Evolutionary conservation across 202 grass and related monocot species (phyloP), one percentile per base, ranked within the genome.

Genomic region (Schoenoplectus tabernaemontani): DNA sequence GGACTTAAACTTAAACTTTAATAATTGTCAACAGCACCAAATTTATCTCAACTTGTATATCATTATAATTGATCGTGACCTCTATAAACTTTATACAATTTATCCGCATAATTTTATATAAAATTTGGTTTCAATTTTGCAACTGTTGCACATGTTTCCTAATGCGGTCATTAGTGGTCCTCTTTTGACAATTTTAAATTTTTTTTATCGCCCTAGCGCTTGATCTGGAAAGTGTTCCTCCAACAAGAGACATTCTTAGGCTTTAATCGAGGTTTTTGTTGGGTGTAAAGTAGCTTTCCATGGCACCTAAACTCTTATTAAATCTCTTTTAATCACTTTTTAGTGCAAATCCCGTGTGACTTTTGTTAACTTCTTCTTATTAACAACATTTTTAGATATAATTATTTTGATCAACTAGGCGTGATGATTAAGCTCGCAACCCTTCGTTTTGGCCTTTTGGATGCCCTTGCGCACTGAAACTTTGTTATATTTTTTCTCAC

Each of bases 211-310:
- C 19, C 11, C 2, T 2, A 12, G 58, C 59, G 24, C 24, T 64
- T 80, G 59, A 80, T 65, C 42, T 64, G 58, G 77, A 46, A 80
- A 63, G 15, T 80, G 77, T 63, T 64, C 22, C 58, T 47, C 57
- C 37, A 80, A 64, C 59, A 63, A 80, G 57, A 80, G 77, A 80
- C 77, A 80, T 64, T 80, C 38, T 80, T 80, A 80, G 64, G 23
- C 59, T 80, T 80, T 48, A 80, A 80, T 80, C 77, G 41, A 80
- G 77, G 59, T 47, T 61, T 47, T 23, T 80, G 77, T 64, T 80
- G 77, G 74, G 59, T 64, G 41, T n/a, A 80, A 80, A 80, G 77
- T 63, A 64, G 15, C 77, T 80, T 80, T 80, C 39, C 22, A 26
- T 74, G 26, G 54, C 70, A 74, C 23, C 70, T 74, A 74, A 74